Evolutionary conservation across 306 rosid genomes (phyloP), one percentile per base, ranked within the genome.

Genomic region (Trifolium pratense): DNA sequence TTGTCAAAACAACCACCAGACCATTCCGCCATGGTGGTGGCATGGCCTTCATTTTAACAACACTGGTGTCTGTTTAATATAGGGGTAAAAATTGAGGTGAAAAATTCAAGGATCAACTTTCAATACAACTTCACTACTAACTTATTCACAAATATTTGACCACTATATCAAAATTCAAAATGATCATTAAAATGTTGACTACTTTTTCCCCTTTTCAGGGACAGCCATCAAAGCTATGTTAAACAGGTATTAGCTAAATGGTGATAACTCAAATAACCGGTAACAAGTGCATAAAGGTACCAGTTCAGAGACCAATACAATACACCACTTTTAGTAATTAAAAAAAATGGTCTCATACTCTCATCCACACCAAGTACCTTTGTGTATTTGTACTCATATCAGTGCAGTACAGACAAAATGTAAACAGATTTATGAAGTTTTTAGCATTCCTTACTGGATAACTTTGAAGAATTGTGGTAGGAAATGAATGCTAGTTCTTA

Each of bases 381-480:
- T 32, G 7, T 21, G 4, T 32, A 32, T 53, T 20, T 36, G 3
- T n/a, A 65, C 37, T 65, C 36, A 6, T 77, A 70, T 26, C 66
- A 20, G 51, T 53, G 31, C 18, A 43, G 57, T 57, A 65, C 12
- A 72, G 69, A 79, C 14, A 66, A 53, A 59, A 16, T 1, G 15
- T 8, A 42, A 52, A 65, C 62, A 66, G 18, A 60, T 16, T 18
- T 26, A 29, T 26, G 65, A 29, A 60, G 36, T 16, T 36, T 12
- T 49, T 49, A 67, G 48, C 70, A 71, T 76, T 39, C 67, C 23
- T 77, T 17, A 58, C 17, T 17, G 51, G 23, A 46, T 72, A 77
- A 66, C 68, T 52, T 67, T 73, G 39, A 42, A 36, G 20, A 23
- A 52, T 6, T 73, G 12, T 14, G 64, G 34, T 62, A 29, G 70